phyloP scores from a whole-genome alignment of 139 green algal species.

The Tetradesmus obliquus region DNA sequence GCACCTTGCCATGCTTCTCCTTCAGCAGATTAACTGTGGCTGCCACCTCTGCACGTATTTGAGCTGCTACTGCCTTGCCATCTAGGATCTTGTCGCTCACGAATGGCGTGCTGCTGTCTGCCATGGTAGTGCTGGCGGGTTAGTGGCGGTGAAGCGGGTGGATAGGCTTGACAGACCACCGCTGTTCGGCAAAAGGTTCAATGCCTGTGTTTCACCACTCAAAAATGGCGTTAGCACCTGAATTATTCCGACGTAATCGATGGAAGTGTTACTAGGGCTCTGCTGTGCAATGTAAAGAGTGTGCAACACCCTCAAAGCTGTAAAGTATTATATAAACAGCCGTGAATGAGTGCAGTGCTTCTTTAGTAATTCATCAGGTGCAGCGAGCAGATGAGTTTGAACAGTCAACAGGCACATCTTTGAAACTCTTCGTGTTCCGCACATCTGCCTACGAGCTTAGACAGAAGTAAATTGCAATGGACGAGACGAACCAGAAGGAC shows the following conservation, averaged over 20 bases:
- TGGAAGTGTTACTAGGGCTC: neutral
- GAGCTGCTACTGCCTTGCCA: conserved; percentile 84
- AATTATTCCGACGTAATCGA: neutral
- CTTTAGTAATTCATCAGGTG: no score
- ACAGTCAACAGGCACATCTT: neutral
- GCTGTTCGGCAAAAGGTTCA: no score
- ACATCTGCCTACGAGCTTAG: neutral
- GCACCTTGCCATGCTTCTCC: conserved; percentile 66
- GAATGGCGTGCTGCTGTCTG: conserved; percentile 18
- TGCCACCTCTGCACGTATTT: conserved; percentile 81
- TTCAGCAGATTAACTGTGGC: conserved; percentile 73
- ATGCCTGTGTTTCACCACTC: no score
- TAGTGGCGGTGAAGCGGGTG: neutral
- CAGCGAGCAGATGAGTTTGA: no score
- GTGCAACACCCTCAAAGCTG: no score
- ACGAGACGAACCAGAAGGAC: neutral
- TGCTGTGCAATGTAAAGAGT: neutral
- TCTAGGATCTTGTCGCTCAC: conserved; percentile 83
- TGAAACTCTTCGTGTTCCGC: neutral
- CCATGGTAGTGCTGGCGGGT: neutral
- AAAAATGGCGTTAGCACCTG: no score
- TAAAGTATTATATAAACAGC: no score
- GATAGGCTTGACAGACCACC: neutral
- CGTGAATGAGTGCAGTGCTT: no score
- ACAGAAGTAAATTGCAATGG: no score